Base-by-base conservation (phyloP, 2,329 filamentous ascomycete species). In the Alternaria hordeiaustralica region DNA sequence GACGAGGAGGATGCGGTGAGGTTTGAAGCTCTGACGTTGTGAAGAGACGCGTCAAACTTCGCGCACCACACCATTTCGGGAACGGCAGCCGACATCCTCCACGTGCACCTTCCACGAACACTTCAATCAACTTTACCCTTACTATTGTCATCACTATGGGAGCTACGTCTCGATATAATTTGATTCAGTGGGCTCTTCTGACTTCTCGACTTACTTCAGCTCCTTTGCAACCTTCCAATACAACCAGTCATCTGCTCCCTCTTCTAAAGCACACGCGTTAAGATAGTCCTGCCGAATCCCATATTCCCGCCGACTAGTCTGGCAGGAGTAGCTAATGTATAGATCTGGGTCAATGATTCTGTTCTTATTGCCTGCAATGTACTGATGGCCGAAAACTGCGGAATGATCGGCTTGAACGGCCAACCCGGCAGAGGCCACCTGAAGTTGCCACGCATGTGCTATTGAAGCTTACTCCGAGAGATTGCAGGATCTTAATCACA, bases 21-120 rank as follows among this genome's bases (percentile, higher is more conserved):
- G 11, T 33, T 51, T 51, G 47, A 33, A 33, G 47, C 18, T 33
- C 7, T 21, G 26, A 33, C 0, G 47, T 51, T 23, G 47, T 51
- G 47, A 21, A 51, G 47, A 51, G 26, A 21, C 28, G 47, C n/a
- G 47, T 51, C 47, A 51, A 51, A 13, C 26, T 33, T 51, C 28
- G 26, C 26, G 28, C 26, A 6, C 47, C 10, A 51, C 21, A 3
- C 47, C 47, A 7, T 28, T 33, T 33, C 12, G 26, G n/a, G n/a
- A 15, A 51, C 21, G 30, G 47, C 28, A 20, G 28, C 47, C n/a
- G 2, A 13, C 25, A 30, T 15, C 47, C 21, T 20, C 26, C 47
- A 33, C 45, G 23, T 30, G 47, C 28, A 15, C 26, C 18, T 15
- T 33, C 26, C 28, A 51, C 47, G 47, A 33, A 33, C 47, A 15